Conservation (phyloP, 163 green algal genomes). For the Coccomyxa subellipsoidea region DNA sequence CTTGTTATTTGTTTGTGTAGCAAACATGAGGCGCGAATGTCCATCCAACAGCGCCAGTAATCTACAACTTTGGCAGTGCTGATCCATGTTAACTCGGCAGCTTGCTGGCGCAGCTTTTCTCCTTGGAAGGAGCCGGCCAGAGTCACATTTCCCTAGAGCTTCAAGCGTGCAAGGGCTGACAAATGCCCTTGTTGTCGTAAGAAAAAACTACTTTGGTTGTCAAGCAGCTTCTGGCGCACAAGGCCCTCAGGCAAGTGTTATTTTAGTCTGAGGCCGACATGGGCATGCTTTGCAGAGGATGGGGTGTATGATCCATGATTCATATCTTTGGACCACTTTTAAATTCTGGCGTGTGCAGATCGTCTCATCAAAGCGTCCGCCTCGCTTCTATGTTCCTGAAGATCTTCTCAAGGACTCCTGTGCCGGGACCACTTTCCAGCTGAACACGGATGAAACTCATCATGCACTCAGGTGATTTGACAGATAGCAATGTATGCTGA, state of each 20-base stretch:
- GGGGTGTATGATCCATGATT: no score
- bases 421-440: conserved; percentile 2
- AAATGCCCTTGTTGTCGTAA: neutral
- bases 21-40: no score
- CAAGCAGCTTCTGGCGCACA: no score
- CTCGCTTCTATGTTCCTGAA: conserved; percentile 33
- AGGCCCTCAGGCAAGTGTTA: no score
- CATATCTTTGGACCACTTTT: no score
- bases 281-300: no score
- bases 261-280: no score
- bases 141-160: neutral
- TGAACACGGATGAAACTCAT: conserved; percentile 37
- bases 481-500: neutral
- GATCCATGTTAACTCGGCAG: neutral
- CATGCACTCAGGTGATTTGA: conserved; percentile 33
- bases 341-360: neutral
- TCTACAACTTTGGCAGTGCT: neutral
- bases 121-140: neutral
- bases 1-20: no score
- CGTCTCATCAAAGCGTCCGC: neutral
- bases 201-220: no score
- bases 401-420: neutral
- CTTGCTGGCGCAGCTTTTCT: neutral
- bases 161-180: neutral
- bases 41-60: no score